Conservation (phyloP, 2,329 filamentous ascomycete species). For the Aspergillus viridinutans region DNA sequence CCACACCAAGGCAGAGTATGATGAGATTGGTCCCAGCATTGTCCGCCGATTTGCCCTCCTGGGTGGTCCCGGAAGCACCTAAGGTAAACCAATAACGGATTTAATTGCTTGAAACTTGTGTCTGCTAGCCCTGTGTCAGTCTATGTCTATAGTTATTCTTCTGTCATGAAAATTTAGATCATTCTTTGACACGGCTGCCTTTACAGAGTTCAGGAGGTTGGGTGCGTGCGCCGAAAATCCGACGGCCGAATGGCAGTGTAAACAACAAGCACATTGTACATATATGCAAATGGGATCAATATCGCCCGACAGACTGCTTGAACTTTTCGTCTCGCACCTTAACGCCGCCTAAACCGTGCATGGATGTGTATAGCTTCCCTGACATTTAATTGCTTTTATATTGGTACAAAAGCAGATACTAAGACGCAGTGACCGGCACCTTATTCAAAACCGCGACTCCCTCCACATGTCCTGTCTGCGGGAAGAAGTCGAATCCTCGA, state of each 20-base stretch:
- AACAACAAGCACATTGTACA: not conserved
- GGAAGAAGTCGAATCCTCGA: conserved; percentile 94
- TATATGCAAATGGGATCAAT: not conserved
- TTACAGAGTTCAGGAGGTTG: not conserved
- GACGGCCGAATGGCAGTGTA: not conserved
- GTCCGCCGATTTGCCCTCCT: conserved; percentile 90
- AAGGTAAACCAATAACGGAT: conserved; percentile 9
- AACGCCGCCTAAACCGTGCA: not conserved
- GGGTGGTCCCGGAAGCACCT: conserved; percentile 72
- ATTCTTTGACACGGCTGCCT: not conserved
- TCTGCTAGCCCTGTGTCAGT: not conserved
- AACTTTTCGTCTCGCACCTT: not conserved
- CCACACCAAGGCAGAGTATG: conserved; percentile 86
- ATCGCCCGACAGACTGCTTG: not conserved
- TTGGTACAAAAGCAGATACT: not conserved
- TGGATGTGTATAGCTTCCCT: not conserved
- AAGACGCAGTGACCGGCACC: conserved; percentile 18
- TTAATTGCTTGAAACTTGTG: not conserved
- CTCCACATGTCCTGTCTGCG: conserved; percentile 71
- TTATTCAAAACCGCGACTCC: conserved; percentile 57
- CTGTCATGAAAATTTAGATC: not conserved
- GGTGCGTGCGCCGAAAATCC: not conserved
- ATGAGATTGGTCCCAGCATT: conserved; percentile 94
- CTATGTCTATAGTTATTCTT: not conserved
- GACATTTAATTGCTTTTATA: not conserved